phyloP scores from a whole-genome alignment of 176 grass and related monocot species.

The Hyparrhenia diplandra region DNA sequence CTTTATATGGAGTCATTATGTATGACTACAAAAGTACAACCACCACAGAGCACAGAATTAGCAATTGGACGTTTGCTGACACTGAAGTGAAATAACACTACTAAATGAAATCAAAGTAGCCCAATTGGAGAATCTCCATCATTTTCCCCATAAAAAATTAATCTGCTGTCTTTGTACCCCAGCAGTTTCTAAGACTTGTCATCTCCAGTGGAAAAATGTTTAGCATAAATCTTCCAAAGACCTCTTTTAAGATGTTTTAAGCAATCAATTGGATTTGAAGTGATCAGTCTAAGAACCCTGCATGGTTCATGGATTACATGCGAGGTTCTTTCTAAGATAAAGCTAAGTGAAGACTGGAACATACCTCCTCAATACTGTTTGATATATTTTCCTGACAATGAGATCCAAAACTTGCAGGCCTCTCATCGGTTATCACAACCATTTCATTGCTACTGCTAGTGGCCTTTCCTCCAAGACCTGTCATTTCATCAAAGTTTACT shows the following conservation, averaged over 20 bases:
- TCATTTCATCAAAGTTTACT: conserved; percentile 32
- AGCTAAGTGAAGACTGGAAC: conserved; percentile 20
- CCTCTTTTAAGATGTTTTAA: conserved; percentile 1
- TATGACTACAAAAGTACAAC: conserved; percentile 50
- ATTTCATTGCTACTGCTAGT: conserved; percentile 4
- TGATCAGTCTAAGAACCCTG: not conserved
- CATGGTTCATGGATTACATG: not conserved
- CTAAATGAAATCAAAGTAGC: conserved; percentile 6
- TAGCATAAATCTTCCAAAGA: not conserved
- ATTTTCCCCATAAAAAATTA: conserved; percentile 2
- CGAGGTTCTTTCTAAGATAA: not conserved
- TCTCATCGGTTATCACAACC: conserved; percentile 23
- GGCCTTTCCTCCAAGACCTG: conserved; percentile 13
- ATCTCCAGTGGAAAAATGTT: not conserved
- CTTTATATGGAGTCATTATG: conserved; percentile 85
- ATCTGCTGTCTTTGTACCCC: conserved; percentile 2
- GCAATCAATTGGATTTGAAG: not conserved
- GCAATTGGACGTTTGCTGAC: not conserved
- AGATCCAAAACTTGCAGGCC: conserved; percentile 24
- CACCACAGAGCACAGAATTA: conserved; percentile 9
- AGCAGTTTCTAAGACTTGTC: not conserved
- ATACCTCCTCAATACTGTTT: conserved; percentile 43
- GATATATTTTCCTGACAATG: conserved; percentile 18
- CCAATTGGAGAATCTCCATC: not conserved
- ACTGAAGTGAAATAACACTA: not conserved